Conservation (phyloP, 1,284 basidiomycete genomes). For the Ceratorhiza oryzae-sativae region DNA sequence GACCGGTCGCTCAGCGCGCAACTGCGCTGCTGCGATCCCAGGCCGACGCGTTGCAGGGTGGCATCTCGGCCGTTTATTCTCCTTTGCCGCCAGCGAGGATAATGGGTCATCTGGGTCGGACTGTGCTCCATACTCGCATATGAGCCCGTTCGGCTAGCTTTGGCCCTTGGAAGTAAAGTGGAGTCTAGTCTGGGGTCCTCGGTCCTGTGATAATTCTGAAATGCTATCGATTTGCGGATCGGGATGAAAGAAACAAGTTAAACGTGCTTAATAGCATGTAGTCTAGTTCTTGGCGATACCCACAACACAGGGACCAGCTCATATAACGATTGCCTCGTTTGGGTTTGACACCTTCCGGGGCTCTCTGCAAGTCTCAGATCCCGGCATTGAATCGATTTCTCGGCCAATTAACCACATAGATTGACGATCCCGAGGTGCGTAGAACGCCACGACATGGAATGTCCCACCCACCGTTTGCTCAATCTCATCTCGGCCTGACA, state of each 20-base stretch:
- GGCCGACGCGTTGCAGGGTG: background rate
- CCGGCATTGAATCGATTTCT: conserved; percentile 26
- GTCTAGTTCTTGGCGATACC: background rate
- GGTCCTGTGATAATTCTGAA: conserved; percentile 8
- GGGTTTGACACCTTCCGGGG: background rate
- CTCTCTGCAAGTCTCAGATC: conserved; percentile 11
- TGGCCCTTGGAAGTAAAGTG: background rate
- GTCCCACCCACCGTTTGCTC: background rate
- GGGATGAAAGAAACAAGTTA: background rate
- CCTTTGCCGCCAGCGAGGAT: background rate
- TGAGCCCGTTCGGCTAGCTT: conserved; percentile 8
- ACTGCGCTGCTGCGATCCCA: conserved; percentile 3
- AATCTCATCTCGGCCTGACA: conserved; percentile 28
- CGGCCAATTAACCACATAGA: conserved; percentile 27
- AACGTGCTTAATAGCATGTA: conserved; percentile 18
- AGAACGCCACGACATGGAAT: background rate
- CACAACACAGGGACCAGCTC: background rate
- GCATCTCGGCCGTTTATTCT: background rate
- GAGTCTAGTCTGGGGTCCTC: background rate
- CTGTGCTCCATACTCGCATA: background rate
- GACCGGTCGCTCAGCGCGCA: background rate
- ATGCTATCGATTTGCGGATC: conserved; percentile 16
- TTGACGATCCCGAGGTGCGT: background rate
- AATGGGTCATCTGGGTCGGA: background rate
- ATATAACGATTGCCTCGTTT: background rate